Percentiles rank a stretch among this genome's conserved stretches.
These are phyloP conservation scores for Akanthomyces dipterigenus DNA, from an alignment of 2,329 filamentous ascomycete genomes.

Conservation along the genomic window DNA sequence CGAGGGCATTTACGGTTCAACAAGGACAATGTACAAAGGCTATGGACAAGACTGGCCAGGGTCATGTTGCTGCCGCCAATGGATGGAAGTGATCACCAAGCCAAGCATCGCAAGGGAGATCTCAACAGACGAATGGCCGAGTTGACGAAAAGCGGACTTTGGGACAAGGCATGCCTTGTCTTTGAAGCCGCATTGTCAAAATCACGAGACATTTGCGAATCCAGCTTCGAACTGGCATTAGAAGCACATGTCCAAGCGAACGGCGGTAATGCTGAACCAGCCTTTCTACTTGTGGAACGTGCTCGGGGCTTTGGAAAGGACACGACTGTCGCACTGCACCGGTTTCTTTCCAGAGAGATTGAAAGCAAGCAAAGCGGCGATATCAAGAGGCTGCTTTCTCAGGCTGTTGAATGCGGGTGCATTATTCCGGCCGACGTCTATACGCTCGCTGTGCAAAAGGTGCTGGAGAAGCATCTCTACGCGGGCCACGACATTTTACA, in stretches of 20 bases:
- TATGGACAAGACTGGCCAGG: not conserved
- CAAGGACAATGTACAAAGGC: not conserved
- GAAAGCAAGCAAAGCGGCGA: not conserved
- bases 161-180: not conserved
- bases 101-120: not conserved
- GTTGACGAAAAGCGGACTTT: not conserved
- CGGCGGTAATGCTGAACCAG: not conserved
- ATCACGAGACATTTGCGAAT: not conserved
- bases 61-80: not conserved
- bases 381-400: not conserved
- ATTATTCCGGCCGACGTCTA: constrained; percentile 30
- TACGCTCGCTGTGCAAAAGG: constrained; percentile 28
- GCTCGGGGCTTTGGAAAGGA: not conserved
- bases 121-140: not conserved
- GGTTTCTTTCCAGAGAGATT: not conserved
- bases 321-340: not conserved
- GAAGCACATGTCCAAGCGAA: not conserved
- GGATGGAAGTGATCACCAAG: not conserved
- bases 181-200: constrained; percentile 5
- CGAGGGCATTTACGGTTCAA: constrained; percentile 6
- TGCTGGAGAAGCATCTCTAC: constrained; percentile 22
- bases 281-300: not conserved
- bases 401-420: constrained; percentile 17
- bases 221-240: not conserved
- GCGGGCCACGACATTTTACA: constrained; percentile 28